Base-by-base conservation (phyloP, 768 basidiomycete genomes). In the Suillus hirtellus region DNA sequence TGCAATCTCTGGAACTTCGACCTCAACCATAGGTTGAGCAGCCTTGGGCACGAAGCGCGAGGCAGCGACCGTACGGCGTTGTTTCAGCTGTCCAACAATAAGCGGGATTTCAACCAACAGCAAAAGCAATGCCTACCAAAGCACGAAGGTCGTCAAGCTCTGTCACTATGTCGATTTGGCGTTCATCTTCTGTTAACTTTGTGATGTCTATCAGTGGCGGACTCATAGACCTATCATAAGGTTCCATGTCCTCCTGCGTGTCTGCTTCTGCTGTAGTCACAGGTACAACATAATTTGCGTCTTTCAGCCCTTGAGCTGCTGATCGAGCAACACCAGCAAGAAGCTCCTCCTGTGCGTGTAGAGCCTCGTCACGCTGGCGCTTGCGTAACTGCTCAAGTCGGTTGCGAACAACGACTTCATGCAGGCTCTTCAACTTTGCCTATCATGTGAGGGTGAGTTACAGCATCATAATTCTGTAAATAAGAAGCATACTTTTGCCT, bases 341-440 rank as follows among this genome's bases (percentile, higher is more conserved):
- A 50, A 92, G 79, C 72, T 99, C 96, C 74, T 95, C 90, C 70
- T 97, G 95, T 0, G 95, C 95, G 68, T 92, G 92, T 55, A 96
- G 74, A 3, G 97, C 97, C 74, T 99, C 97, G 70, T 99, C 96
- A 63, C 97, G 85, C 76, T 99, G 97, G 59, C 90, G 86, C 75
- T 95, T 95, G 61, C 97, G 92, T 59, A 99, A 86, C 70, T 99
- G 95, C 71, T 99, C 97, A 15, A 99, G 81, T 49, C 97, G 86
- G 73, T 99, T 99, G 62, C 93, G 89, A 60, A 99, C 93, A 12
- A 99, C 96, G 35, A 99, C 91, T 79, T 99, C 95, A 71, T 99
- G 97, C 60, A 99, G 81, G 69, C 83, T 85, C 74, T 93, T 93
- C 46, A 99, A 82, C 71, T 96, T 97, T 8, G 95, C 90, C 95